Percentiles rank a stretch among this genome's conserved stretches.
These are phyloP conservation scores for Schoenoplectus triqueter DNA, from an alignment of 202 grass and related monocot genomes.

Conservation along the genomic window DNA sequence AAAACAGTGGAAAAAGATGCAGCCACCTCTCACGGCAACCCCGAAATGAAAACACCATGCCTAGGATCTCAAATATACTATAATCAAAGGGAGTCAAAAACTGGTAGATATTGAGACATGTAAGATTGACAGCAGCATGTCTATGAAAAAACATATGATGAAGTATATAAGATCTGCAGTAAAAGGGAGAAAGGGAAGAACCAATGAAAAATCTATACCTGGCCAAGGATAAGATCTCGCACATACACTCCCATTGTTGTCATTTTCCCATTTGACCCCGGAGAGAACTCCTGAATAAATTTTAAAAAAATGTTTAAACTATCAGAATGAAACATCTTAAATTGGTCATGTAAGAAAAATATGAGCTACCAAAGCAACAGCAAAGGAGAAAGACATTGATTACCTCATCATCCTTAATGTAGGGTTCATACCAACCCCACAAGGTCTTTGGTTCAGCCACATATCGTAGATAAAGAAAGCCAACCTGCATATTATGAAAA, in stretches of 20 bases:
- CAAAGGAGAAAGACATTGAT: not conserved
- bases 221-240: slow-evolving; percentile 94
- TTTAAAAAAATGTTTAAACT: slow-evolving; percentile 7
- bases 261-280: slow-evolving; percentile 70
- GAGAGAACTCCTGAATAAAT: slow-evolving; percentile 73
- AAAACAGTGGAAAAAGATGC: slow-evolving; percentile 50
- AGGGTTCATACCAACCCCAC: slow-evolving; percentile 94
- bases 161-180: slow-evolving; percentile 9
- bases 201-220: slow-evolving; percentile 50
- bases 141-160: slow-evolving; percentile 36
- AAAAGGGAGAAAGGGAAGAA: not conserved
- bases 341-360: slow-evolving; percentile 5
- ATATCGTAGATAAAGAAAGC: slow-evolving; percentile 87
- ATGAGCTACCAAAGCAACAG: slow-evolving; percentile 4
- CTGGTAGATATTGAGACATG: slow-evolving; percentile 27
- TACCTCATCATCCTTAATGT: slow-evolving; percentile 97
- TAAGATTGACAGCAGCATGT: slow-evolving; percentile 33
- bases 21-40: slow-evolving; percentile 51
- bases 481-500: slow-evolving; percentile 56
- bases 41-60: slow-evolving; percentile 42
- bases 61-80: slow-evolving; percentile 45
- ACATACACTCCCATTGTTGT: slow-evolving; percentile 98
- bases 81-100: slow-evolving; percentile 34
- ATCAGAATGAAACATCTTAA: slow-evolving; percentile 28
- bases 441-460: slow-evolving; percentile 81